A percentile compares a stretch with the other conserved stretches of the same genome.
Conservation (phyloP, 805 yeast genomes). For the Saturnispora gosingensis region DNA sequence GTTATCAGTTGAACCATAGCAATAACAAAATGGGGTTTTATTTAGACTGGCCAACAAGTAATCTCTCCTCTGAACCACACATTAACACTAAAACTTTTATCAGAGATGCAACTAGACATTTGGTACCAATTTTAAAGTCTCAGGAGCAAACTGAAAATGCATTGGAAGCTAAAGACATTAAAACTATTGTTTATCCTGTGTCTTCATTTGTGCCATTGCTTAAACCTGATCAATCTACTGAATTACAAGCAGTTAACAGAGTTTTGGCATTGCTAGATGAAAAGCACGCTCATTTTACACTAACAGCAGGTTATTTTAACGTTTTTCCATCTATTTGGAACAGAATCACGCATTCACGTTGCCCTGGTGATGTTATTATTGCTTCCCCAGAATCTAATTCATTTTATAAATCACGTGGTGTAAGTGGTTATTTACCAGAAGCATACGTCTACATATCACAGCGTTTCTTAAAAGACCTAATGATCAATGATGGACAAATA, state of each 20-base stretch:
- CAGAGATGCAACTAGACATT: slow-evolving; percentile 42
- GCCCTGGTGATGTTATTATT: slow-evolving; percentile 67
- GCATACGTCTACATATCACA: slow-evolving; percentile 76
- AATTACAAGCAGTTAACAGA: slow-evolving; percentile 58
- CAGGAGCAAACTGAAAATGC: slow-evolving; percentile 4
- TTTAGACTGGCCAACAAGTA: slow-evolving; percentile 66
- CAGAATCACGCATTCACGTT: slow-evolving; percentile 46
- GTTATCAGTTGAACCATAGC: slow-evolving; percentile 52
- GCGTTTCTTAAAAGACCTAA: slow-evolving; percentile 44
- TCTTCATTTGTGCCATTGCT: slow-evolving; percentile 86
- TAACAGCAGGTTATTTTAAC: slow-evolving; percentile 96
- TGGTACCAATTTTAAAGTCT: slow-evolving; percentile 52
- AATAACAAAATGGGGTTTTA: slow-evolving; percentile 36
- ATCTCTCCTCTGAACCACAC: slow-evolving; percentile 60
- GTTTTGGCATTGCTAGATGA: slow-evolving; percentile 50
- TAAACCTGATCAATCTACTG: slow-evolving; percentile 65
- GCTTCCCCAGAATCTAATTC: slow-evolving; percentile 95
- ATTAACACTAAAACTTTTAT: slow-evolving; percentile 42
- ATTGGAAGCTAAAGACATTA: slow-evolving; percentile 15
- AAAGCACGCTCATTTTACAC: slow-evolving; percentile 59
- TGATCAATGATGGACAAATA: slow-evolving; percentile 7
- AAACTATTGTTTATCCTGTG: slow-evolving; percentile 77
- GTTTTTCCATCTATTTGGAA: slow-evolving; percentile 67
- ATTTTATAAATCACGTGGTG: slow-evolving; percentile 75
- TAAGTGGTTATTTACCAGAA: slow-evolving; percentile 73